phyloP scores from a whole-genome alignment of 2,329 filamentous ascomycete genomes.

The Cryphonectria nitschkei region DNA sequence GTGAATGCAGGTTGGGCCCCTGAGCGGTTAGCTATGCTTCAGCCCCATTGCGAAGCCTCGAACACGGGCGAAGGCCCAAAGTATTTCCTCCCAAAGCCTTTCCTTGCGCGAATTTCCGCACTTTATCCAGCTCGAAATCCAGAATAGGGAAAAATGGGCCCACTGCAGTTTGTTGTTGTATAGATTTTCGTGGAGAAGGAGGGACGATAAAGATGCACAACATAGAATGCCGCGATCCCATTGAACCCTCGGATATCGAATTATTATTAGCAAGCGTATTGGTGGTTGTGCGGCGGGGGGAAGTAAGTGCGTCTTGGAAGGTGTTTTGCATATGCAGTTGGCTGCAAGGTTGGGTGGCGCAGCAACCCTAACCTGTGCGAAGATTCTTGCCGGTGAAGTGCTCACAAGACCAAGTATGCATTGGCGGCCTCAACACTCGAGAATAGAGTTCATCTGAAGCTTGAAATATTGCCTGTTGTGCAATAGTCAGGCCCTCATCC shows the following conservation, averaged over 20 bases:
- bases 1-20: constrained; percentile 3
- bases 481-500: background rate
- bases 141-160: background rate
- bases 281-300: background rate
- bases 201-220: background rate
- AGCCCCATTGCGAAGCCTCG: background rate
- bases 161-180: background rate
- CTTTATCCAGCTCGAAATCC: background rate
- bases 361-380: background rate
- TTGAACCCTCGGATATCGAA: background rate
- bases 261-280: background rate
- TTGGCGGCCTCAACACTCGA: background rate
- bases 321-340: constrained; percentile 2
- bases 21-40: background rate
- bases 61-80: background rate
- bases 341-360: constrained; percentile 8
- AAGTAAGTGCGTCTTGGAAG: background rate
- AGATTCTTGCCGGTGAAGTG: background rate
- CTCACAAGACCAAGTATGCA: background rate
- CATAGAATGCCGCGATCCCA: background rate
- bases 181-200: background rate
- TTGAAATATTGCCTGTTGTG: background rate
- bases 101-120: background rate
- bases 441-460: background rate
- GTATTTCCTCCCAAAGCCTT: background rate